Base-by-base conservation (phyloP, 495 filamentous ascomycete genomes). In the Lepraria neglecta region DNA sequence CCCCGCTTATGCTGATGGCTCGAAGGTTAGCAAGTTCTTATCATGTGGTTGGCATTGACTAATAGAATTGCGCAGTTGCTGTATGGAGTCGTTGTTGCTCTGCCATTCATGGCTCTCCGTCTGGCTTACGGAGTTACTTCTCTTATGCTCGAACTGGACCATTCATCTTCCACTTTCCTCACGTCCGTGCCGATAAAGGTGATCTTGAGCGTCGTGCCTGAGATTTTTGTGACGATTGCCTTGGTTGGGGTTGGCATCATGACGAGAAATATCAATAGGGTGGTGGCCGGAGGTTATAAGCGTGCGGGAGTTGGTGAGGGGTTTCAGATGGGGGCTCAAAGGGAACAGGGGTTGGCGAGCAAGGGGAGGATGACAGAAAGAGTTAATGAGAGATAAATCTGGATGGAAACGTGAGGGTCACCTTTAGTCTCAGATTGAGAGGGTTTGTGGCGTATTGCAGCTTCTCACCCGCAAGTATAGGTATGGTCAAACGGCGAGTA, bases 81-180 rank as follows among this genome's bases (percentile, higher is more conserved):
- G n/a, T 60, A 72, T 5, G 70, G 67, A 3, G 66, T 72, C 4
- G 28, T 71, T 19, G 33, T 67, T 27, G 63, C 70, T 9, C 61
- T 74, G 15, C 71, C 70, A 1, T 67, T 73, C 45, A 46, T 70
- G 10, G 66, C 68, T 12, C 62, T 75, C 14, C 65, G 70, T 42
- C 55, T 71, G 1, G 28, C 71, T 3, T 70, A 70, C 30, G 68
- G 69, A 12, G 56, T 68, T 19, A 56, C 71, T 51, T 72, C 69
- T 47, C 68, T 70, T 50, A 66, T 70, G 43, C 57, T 63, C 12
- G 27, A 64, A 17, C 62, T 61, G 33, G 38, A 35, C 19, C 33
- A 19, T 38, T 31, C 33, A 42, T 11, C 31, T n/a, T 61, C 55
- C 24, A 30, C 45, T 4, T 59, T 74, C 21, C 69, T 67, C 48